Percentiles rank a stretch among this genome's conserved stretches.
These are phyloP conservation scores for Krasilnikovozyma curviuscula DNA, from an alignment of 768 basidiomycete species.

Conservation along the genomic window DNA sequence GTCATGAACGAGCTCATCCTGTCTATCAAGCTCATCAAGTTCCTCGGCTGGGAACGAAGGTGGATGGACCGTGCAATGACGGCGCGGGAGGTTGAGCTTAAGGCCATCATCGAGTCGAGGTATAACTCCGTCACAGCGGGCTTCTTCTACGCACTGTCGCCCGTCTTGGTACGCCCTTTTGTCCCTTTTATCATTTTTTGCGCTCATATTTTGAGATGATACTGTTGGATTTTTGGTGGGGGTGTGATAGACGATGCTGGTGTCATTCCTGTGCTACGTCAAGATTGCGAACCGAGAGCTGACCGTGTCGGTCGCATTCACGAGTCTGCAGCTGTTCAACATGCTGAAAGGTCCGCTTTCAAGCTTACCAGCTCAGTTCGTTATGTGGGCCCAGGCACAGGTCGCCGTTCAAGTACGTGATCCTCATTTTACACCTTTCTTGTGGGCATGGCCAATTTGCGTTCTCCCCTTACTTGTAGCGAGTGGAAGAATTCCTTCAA, in stretches of 20 bases:
- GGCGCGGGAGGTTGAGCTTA: constrained; percentile 1
- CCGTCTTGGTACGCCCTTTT: not conserved
- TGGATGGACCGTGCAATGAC: not conserved
- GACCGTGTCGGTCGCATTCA: constrained; percentile 10
- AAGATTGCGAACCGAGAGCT: constrained; percentile 5
- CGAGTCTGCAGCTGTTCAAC: constrained; percentile 1
- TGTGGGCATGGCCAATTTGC: too few relatives aligned
- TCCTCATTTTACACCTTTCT: too few relatives aligned
- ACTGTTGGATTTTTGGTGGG: too few relatives aligned
- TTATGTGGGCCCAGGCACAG: not conserved
- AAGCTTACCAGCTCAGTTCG: not conserved
- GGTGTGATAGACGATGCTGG: too few relatives aligned
- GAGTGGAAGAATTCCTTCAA: too few relatives aligned
- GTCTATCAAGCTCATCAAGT: constrained; percentile 35
- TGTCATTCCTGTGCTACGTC: constrained; percentile 1
- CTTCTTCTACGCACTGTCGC: not conserved
- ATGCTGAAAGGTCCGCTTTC: constrained; percentile 4
- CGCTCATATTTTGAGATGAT: not conserved
- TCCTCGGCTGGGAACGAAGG: constrained; percentile 6
- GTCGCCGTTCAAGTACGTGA: constrained; percentile 4
- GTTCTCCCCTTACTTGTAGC: too few relatives aligned
- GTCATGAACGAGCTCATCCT: constrained; percentile 42
- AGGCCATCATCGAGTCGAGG: not conserved
- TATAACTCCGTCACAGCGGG: not conserved
- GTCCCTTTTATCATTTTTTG: not conserved